Percentiles rank a stretch among this genome's conserved stretches.
Conservation (phyloP, 768 basidiomycete species). For the Gymnopilus junonius region DNA sequence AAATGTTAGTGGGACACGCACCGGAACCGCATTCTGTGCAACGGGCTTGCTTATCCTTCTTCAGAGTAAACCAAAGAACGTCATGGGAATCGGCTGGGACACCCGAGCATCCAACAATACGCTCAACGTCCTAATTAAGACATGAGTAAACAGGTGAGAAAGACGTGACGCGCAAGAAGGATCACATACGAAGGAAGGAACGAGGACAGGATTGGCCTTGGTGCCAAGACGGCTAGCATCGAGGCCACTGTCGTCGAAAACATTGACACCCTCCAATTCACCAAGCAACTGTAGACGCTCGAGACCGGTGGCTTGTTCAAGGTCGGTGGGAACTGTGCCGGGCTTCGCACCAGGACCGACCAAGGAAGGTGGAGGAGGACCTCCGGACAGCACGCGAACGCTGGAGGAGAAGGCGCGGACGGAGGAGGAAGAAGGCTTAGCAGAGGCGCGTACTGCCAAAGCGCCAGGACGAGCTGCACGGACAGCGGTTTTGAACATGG, state of each 20-base stretch:
- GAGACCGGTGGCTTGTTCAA: constrained; percentile 93
- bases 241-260: constrained; percentile 88
- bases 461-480: constrained; percentile 50
- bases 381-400: constrained; percentile 56
- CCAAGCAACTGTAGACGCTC: constrained; percentile 94
- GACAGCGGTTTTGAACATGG: constrained; percentile 50
- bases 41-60: constrained; percentile 69
- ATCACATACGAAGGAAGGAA: constrained; percentile 79
- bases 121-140: constrained; percentile 66
- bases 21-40: constrained; percentile 96
- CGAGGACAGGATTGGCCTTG: constrained; percentile 81
- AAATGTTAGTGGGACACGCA: constrained; percentile 39
- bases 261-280: constrained; percentile 83
- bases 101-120: constrained; percentile 94
- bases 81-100: constrained; percentile 96
- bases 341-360: constrained; percentile 74
- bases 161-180: background rate
- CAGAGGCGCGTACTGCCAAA: constrained; percentile 40
- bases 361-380: constrained; percentile 63
- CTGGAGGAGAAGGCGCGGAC: constrained; percentile 66
- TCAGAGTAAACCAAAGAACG: constrained; percentile 80
- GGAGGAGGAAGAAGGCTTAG: constrained; percentile 36
- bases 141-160: background rate
- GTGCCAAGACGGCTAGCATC: constrained; percentile 89
- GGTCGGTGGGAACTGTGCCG: constrained; percentile 81